Evolutionary conservation across 108 stramenopile species (phyloP), one percentile per base, ranked within the genome.

Genomic region (Nitzschia putrida): DNA sequence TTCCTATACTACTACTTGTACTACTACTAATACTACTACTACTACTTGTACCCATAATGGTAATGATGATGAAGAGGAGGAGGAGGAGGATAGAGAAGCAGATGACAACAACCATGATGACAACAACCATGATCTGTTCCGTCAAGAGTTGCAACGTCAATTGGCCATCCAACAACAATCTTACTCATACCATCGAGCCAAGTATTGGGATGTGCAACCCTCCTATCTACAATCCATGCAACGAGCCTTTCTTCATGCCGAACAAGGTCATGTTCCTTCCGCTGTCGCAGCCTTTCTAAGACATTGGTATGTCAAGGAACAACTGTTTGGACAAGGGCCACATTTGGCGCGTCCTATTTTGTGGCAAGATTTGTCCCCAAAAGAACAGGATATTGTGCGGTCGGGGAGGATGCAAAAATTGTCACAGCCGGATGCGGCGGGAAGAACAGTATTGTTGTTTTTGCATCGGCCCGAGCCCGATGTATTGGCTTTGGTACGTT

Each of bases 401-500:
- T 18, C 18, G 47, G 47, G 47, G 14, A 16, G 18, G 12, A 37
- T 59, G 34, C 58, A 59, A 41, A 1, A 6, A 6, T 26, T 59
- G 21, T 20, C 58, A 5, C 5, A 4, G 14, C 12, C 34, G 38
- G 73, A 74, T 53, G 51, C 50, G 10, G 73, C 73, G 0, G 73
- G 73, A 25, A 41, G 73, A 8, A 26, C 65, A 2, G 58, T 59
- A 1, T 24, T 74, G 23, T 42, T 49, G 18, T 49, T 18, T 49
- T 18, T 18, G n/a, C 18, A 18, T 49, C 47, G 47, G 6, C 18
- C 47, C 47, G 14, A 49, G 14, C 4, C 47, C 2, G 6, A 49
- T 49, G 14, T 49, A 6, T 18, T 18, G 14, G 47, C 47, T 18
- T 49, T 49, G 47, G 47, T 49, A 49, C 14, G 47, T 49, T 2